Base-by-base conservation (phyloP, 352 stramenopile genomes). In the Phytopythium cucurbitacearum region DNA sequence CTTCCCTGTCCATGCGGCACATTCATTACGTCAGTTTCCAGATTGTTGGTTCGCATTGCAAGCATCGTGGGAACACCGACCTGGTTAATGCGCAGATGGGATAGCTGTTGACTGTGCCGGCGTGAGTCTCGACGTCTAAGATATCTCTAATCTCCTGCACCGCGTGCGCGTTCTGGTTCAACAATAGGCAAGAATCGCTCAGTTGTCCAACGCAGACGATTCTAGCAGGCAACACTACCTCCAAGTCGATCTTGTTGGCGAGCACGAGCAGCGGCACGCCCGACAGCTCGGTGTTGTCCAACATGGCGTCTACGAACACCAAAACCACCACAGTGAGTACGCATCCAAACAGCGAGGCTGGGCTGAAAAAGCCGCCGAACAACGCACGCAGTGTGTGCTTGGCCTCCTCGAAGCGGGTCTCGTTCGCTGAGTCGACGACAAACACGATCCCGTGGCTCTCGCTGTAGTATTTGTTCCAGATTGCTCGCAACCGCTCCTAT, bases 381-480 rank as follows among this genome's bases (percentile, higher is more conserved):
- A 5, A 73, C 73, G 54, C 74, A 90, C 80, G 74, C 44, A 97
- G 70, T 21, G 90, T 92, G 40, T 80, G 48, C 47, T 95, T 93
- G 51, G 86, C 87, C 69, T 97, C 90, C 44, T 95, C 73, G 52
- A 97, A 96, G n/a, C 90, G 66, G 32, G 57, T 56, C 50, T 83
- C 67, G 65, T 97, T 94, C 38, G 85, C 82, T 16, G 87, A 84
- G 61, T 97, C 90, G 43, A 97, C 66, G 45, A 97, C 87, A 53
- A 97, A 97, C 47, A 97, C 80, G 37, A 97, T 75, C 39, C 84
- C 90, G 61, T 97, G 85, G 46, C 89, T 94, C 61, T 97, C 88
- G 39, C 82, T 91, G 68, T 97, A 97, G 59, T 97, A 97, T 62
- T 96, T 97, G 66, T 95, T 91, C 90, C 90, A 97, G 47, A 97